Percentiles rank a stretch among this genome's conserved stretches.
phyloP scores from a whole-genome alignment of 2,329 filamentous ascomycete species.

The Ceratocystis cubensis region DNA sequence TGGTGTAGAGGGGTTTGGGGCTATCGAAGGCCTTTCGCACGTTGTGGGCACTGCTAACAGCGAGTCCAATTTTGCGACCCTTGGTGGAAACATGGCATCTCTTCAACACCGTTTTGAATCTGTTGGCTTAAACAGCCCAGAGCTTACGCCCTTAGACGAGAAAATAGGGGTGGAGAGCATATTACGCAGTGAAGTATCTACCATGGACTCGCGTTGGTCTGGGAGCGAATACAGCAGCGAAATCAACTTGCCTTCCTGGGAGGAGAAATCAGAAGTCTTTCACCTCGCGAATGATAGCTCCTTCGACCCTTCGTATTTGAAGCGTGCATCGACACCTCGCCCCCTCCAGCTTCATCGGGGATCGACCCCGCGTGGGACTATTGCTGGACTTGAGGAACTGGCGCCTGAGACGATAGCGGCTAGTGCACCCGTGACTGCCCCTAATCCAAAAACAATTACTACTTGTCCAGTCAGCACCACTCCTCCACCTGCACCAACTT shows the following conservation, averaged over 20 bases:
- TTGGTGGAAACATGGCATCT: conserved; percentile 4
- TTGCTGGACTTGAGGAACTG: background rate
- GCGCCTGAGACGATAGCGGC: background rate
- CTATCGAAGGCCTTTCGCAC: conserved; percentile 33
- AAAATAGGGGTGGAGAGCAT: background rate
- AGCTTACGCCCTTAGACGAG: background rate
- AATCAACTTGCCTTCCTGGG: conserved; percentile 18
- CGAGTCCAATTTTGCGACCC: background rate
- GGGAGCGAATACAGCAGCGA: conserved; percentile 18
- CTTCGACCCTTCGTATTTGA: conserved; percentile 8
- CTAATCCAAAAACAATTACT: background rate
- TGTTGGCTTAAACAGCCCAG: background rate
- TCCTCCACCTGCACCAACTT: conserved; percentile 18
- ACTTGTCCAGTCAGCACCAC: conserved; percentile 2
- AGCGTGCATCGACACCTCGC: conserved; percentile 17
- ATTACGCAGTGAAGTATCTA: conserved; percentile 2
- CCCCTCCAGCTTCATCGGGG: conserved; percentile 2
- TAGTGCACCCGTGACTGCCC: background rate
- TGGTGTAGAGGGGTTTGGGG: conserved; percentile 34
- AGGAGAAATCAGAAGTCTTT: conserved; percentile 23
- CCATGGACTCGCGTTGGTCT: background rate
- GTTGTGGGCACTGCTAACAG: background rate
- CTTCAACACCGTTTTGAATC: background rate
- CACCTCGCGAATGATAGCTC: conserved; percentile 2
- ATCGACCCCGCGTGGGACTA: conserved; percentile 6